phyloP scores from a whole-genome alignment of 2,329 filamentous ascomycete genomes.

The Sporothrix phasma region DNA sequence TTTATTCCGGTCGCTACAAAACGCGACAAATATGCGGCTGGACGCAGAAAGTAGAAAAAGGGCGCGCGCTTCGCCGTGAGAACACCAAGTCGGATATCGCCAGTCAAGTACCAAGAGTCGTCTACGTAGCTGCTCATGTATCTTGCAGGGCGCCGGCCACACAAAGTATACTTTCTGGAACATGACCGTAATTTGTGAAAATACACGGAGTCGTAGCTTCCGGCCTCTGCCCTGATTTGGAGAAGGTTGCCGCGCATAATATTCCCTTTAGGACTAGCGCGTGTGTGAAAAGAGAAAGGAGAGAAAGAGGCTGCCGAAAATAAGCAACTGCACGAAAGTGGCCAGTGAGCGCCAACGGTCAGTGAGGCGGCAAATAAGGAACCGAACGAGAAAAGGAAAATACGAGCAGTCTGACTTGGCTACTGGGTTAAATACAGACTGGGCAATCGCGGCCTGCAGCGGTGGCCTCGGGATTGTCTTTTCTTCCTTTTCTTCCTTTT shows the following conservation, averaged over 20 bases:
- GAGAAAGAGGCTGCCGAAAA: slow-evolving; percentile 5
- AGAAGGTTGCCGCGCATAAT: slow-evolving; percentile 8
- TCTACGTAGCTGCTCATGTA: not conserved
- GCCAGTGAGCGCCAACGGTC: not conserved
- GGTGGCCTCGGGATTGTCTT: too few species aligned
- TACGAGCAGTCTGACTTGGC: not conserved
- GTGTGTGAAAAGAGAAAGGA: not conserved
- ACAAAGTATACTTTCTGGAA: not conserved
- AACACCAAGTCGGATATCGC: too few species aligned
- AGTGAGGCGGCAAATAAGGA: too few species aligned
- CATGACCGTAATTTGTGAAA: not conserved
- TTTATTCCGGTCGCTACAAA: not conserved
- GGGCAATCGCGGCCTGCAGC: too few species aligned
- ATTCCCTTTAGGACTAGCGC: slow-evolving; percentile 9
- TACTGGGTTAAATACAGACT: slow-evolving; percentile 2
- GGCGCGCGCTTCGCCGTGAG: not conserved
- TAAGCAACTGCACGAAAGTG: slow-evolving; percentile 1
- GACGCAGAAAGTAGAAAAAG: slow-evolving; percentile 4
- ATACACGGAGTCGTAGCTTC: not conserved
- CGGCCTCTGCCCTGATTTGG: slow-evolving; percentile 13
- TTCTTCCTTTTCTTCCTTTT: not conserved
- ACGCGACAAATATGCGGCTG: not conserved
- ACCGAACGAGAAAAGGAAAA: not conserved
- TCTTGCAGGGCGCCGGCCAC: too few species aligned
- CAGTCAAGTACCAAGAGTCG: too few species aligned